A percentile compares a stretch with the other conserved stretches of the same genome.
phyloP scores from a whole-genome alignment of 345 rosid genomes.

The Aurinia saxatilis region DNA sequence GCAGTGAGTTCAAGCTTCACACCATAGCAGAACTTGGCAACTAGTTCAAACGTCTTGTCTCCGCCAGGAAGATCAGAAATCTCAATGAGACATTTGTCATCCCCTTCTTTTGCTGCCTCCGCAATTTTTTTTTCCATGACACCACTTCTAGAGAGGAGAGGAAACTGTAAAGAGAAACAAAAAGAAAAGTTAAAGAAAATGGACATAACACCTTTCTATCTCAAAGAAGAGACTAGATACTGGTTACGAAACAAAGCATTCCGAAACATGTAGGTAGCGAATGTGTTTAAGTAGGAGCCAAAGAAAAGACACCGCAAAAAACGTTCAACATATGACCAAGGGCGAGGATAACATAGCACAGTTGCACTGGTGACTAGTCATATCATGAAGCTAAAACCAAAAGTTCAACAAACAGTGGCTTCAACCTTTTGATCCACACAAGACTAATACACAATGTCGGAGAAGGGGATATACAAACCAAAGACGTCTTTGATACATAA shows the following conservation, averaged over 20 bases:
- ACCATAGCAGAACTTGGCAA: conserved; percentile 97
- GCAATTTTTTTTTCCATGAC: conserved; percentile 83
- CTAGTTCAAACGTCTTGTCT: conserved; percentile 86
- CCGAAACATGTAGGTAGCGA: background rate
- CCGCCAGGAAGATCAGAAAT: conserved; percentile 76
- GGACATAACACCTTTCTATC: background rate
- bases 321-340: background rate
- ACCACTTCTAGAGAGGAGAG: conserved; percentile 92
- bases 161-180: conserved; percentile 57
- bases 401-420: background rate
- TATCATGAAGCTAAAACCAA: background rate
- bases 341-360: background rate
- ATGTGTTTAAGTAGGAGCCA: background rate
- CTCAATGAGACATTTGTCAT: conserved; percentile 54
- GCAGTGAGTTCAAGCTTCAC: conserved; percentile 94
- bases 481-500: background rate
- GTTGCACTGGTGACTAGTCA: background rate
- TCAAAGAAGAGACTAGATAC: background rate
- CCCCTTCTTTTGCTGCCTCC: conserved; percentile 62
- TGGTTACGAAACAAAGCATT: background rate
- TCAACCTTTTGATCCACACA: background rate
- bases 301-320: background rate
- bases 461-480: background rate
- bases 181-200: conserved; percentile 3
- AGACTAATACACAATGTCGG: background rate